Evolutionary conservation across 2,329 filamentous ascomycete species (phyloP), one percentile per base, ranked within the genome.

Genomic region (Talaromyces sp.): DNA sequence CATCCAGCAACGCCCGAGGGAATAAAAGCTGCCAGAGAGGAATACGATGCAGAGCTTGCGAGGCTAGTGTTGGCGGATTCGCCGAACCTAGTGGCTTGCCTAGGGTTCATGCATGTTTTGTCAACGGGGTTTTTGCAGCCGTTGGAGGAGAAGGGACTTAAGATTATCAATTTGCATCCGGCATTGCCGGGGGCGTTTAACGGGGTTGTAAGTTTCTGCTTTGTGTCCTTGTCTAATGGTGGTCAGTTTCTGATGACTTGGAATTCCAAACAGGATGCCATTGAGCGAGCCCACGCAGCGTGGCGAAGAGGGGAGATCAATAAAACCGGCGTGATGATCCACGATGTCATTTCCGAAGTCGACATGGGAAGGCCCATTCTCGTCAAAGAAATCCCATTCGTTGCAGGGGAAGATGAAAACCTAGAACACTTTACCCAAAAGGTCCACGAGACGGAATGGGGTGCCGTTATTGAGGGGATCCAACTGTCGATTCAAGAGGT

Each of bases 41-140:
- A 80, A 58, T 96, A 95, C 73, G 91, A 96, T 71, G 83, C 85
- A 14, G 89, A 90, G 50, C 80, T 96, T 64, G 89, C 90, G 0
- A 74, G 82, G 49, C 80, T 88, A 62, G 82, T 96, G 57, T 78
- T 93, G 26, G 72, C 76, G 4, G 83, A 88, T 64, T 75, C 75
- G 60, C 91, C 91, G 0, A 84, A 93, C 58, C 75, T 96, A 58
- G 85, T 96, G 55, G 88, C 95, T 9, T 89, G 92, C 66, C 88
- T 90, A 3, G 91, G 92, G 2, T 96, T 90, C 83, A 96, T 96
- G 91, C 88, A 95, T 72, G 88, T 96, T 60, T 83, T 96, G 55
- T 87, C 86, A 0, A 79, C 80, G 2, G 77, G 80, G 1, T 95
- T 96, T 71, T 78, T 96, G 54, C 80, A 83, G 9, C 89, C 90